Evolutionary conservation across 257 asterid species (phyloP).

Genomic region (Fraxinus anomala): DNA sequence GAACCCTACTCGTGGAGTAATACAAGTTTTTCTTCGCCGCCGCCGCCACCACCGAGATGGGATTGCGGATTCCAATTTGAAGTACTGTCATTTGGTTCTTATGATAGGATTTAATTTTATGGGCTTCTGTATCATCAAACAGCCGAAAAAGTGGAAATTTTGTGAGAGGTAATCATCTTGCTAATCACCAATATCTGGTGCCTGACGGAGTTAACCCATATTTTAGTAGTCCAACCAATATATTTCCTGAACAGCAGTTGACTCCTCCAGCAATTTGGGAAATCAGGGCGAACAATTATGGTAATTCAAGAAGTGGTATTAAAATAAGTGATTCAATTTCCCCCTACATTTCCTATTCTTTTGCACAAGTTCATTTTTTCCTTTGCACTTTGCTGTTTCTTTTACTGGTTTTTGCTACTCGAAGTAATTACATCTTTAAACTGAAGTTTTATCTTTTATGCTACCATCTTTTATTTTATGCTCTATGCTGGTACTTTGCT

Average conservation of each 20-base stretch:
- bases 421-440: neutral
- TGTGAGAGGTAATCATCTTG: slow-evolving; percentile 66
- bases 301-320: slow-evolving; percentile 68
- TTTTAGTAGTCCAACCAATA: slow-evolving; percentile 70
- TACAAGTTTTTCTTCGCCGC: slow-evolving; percentile 53
- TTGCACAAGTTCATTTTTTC: neutral
- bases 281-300: slow-evolving; percentile 65
- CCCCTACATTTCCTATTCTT: neutral
- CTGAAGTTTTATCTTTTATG: neutral
- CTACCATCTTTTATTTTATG: neutral
- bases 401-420: neutral
- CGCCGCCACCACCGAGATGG: slow-evolving; percentile 42
- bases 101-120: slow-evolving; percentile 61
- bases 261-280: slow-evolving; percentile 82
- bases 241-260: slow-evolving; percentile 77
- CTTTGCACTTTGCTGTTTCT: neutral
- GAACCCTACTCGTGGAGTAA: slow-evolving; percentile 97
- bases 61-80: slow-evolving; percentile 75
- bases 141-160: slow-evolving; percentile 89
- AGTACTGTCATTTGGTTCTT: slow-evolving; percentile 71
- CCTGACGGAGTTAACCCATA: slow-evolving; percentile 70
- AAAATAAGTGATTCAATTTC: neutral
- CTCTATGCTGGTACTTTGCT: neutral
- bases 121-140: slow-evolving; percentile 78
- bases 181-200: slow-evolving; percentile 60